A percentile compares a stretch with the other conserved stretches of the same genome.
These are phyloP conservation scores for Musa balbisiana DNA, from an alignment of 202 grass and related monocot genomes.

Conservation along the genomic window DNA sequence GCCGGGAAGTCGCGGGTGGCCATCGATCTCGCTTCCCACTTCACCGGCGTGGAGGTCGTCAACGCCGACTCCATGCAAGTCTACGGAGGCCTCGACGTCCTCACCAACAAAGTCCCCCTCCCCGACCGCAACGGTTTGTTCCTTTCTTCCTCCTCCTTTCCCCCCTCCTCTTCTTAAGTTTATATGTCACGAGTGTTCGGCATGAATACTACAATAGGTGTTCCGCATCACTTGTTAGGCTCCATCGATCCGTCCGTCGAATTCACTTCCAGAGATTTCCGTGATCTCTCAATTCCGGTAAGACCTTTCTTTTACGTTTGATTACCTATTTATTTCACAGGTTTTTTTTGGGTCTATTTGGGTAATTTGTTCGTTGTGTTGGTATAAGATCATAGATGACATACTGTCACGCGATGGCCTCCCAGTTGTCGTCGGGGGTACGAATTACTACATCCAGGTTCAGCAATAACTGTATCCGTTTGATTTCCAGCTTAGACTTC, in stretches of 20 bases:
- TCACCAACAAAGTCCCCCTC: conserved; percentile 81
- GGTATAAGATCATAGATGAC: conserved; percentile 57
- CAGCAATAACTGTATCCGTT: not conserved
- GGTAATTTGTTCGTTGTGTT: not conserved
- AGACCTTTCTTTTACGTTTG: not conserved
- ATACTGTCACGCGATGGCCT: conserved; percentile 62
- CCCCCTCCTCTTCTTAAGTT: too few species aligned
- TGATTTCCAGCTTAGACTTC: not conserved
- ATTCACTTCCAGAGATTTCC: conserved; percentile 77
- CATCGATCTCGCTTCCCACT: conserved; percentile 63
- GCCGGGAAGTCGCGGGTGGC: conserved; percentile 86
- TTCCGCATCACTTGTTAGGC: conserved; percentile 77
- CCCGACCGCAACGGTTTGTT: conserved; percentile 61
- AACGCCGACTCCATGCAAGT: conserved; percentile 96
- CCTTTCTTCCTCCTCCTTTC: not conserved
- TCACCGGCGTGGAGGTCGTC: conserved; percentile 64
- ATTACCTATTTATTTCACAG: not conserved
- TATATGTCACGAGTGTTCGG: not conserved
- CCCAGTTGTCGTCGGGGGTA: conserved; percentile 84
- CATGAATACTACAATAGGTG: conserved; percentile 30
- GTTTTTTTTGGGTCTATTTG: not conserved
- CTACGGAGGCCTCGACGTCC: conserved; percentile 64
- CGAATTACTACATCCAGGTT: conserved; percentile 98
- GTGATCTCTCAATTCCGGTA: conserved; percentile 52
- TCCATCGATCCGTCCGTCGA: conserved; percentile 58